A percentile compares a stretch with the other conserved stretches of the same genome.
phyloP scores from a whole-genome alignment of 495 filamentous ascomycete species.

The Daldinia decipiens region DNA sequence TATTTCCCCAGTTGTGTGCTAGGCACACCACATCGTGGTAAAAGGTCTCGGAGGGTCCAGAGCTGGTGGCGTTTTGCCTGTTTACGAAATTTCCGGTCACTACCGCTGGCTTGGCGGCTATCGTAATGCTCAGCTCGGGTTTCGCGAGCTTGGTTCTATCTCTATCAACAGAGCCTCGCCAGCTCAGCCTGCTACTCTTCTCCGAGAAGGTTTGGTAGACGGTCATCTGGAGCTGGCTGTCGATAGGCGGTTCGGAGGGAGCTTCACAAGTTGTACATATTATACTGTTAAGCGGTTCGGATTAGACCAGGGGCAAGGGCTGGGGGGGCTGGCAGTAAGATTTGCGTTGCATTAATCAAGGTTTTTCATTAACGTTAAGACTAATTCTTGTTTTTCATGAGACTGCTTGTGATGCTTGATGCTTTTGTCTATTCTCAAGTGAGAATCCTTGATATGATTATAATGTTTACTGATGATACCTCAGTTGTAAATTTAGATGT shows the following conservation, averaged over 20 bases:
- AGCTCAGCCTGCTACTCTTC: conserved; percentile 13
- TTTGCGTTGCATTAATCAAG: conserved; percentile 40
- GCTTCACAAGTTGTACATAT: conserved; percentile 39
- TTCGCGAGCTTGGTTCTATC: conserved; percentile 1
- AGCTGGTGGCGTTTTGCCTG: conserved; percentile 24
- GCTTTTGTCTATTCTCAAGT: background rate
- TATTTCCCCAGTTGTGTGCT: conserved; percentile 17
- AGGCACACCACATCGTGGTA: conserved; percentile 3
- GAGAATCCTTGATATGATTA: background rate
- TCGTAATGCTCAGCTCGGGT: conserved; percentile 10
- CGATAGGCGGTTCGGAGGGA: conserved; percentile 8
- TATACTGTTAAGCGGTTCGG: conserved; percentile 30
- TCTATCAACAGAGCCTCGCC: conserved; percentile 5
- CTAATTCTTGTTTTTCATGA: background rate
- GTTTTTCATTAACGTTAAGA: conserved; percentile 11
- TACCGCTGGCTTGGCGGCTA: background rate
- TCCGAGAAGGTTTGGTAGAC: conserved; percentile 4
- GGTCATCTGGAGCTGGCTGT: conserved; percentile 13
- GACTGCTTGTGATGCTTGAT: background rate
- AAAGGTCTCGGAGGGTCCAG: conserved; percentile 17
- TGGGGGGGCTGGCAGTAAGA: conserved; percentile 29
- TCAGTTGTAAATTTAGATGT: background rate
- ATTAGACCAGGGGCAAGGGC: conserved; percentile 21
- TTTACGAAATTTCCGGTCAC: conserved; percentile 9
- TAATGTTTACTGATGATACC: conserved; percentile 3